Evolutionary conservation across 306 rosid species (phyloP).

Genomic region (Acmispon strigosus): DNA sequence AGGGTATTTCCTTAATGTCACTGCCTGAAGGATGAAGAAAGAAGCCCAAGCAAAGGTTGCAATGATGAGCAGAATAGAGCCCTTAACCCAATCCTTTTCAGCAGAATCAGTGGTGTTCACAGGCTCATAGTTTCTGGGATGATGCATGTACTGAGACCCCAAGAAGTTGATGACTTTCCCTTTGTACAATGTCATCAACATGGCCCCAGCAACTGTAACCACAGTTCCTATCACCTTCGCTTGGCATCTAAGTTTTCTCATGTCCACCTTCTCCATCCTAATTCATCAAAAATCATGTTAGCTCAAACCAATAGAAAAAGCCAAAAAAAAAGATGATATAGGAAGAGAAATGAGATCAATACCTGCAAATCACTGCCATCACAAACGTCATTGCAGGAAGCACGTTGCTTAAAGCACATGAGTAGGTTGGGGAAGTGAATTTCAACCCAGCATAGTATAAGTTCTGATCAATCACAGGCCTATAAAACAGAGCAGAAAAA

Average conservation of each 20-base stretch:
- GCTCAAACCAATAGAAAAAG: background rate
- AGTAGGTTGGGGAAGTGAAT: constrained; percentile 77
- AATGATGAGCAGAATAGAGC: constrained; percentile 72
- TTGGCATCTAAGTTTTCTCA: constrained; percentile 50
- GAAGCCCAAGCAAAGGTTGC: constrained; percentile 88
- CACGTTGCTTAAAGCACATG: constrained; percentile 87
- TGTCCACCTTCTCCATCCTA: constrained; percentile 79
- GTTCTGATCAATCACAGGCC: constrained; percentile 93
- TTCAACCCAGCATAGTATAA: constrained; percentile 81
- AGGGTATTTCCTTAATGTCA: constrained; percentile 59
- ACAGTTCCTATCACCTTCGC: constrained; percentile 81
- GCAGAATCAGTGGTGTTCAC: constrained; percentile 13
- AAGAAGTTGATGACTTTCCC: constrained; percentile 62
- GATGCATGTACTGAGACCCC: constrained; percentile 42
- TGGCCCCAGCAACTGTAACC: constrained; percentile 78
- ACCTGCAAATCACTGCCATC: constrained; percentile 84
- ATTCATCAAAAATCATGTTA: constrained; percentile 12
- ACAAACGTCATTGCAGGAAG: constrained; percentile 92
- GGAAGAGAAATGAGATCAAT: background rate
- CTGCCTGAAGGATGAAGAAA: constrained; percentile 87
- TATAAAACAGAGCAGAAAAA: constrained; percentile 19
- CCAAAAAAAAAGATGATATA: background rate
- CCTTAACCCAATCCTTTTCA: constrained; percentile 68
- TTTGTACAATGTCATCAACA: constrained; percentile 91
- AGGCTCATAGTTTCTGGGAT: constrained; percentile 25